phyloP scores from a whole-genome alignment of 176 grass and related monocot genomes.

The Triticum urartu region DNA sequence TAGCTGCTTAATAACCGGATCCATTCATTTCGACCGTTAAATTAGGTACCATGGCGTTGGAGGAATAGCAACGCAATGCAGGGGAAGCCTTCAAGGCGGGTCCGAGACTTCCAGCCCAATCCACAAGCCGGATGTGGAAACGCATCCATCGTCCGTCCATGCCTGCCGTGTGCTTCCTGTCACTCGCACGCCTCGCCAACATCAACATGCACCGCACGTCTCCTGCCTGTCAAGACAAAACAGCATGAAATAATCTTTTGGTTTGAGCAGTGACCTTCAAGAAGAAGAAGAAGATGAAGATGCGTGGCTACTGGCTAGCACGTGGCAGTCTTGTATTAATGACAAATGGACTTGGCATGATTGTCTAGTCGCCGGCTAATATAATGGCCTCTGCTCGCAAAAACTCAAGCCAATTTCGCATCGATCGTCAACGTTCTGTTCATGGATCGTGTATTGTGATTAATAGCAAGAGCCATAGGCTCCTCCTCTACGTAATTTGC shows the following conservation, averaged over 20 bases:
- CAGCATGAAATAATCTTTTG: not conserved
- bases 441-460: not conserved
- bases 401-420: not conserved
- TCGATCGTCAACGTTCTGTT: not conserved
- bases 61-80: not conserved
- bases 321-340: not conserved
- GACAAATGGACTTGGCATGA: not conserved
- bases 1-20: not conserved
- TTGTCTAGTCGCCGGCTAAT: not conserved
- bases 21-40: conserved; percentile 17
- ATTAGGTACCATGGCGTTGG: conserved; percentile 36
- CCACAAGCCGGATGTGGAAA: not conserved
- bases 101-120: conserved; percentile 16
- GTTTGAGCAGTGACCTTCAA: not conserved
- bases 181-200: not conserved
- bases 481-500: not conserved
- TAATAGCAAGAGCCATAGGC: not conserved
- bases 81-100: not conserved
- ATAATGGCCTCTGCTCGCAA: not conserved
- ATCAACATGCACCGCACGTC: not conserved
- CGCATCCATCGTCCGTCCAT: not conserved
- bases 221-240: not conserved
- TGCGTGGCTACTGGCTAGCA: not conserved
- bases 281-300: not conserved
- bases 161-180: not conserved